Conservation (phyloP, 306 rosid species). For the Rosa multiflora region DNA sequence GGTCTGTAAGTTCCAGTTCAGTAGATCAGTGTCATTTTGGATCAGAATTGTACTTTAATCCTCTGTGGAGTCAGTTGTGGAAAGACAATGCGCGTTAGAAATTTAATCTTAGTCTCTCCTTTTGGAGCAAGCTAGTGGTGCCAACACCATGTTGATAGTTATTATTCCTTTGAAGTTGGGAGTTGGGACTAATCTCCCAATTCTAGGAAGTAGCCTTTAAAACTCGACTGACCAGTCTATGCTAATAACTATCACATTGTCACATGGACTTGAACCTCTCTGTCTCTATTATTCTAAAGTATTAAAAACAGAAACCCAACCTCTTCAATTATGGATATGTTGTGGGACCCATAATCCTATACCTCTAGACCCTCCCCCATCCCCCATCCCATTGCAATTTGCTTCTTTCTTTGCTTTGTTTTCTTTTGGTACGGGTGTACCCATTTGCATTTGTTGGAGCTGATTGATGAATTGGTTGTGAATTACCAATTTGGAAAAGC, state of each 20-base stretch:
- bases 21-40: neutral
- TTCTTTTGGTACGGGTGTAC: neutral
- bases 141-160: neutral
- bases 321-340: neutral
- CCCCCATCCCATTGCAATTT: neutral
- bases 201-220: neutral
- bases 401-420: neutral
- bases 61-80: neutral
- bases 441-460: conserved; percentile 6
- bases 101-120: neutral
- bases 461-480: neutral
- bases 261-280: conserved; percentile 1
- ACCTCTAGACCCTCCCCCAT: neutral
- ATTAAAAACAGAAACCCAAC: too few relatives aligned
- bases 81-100: neutral
- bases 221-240: neutral
- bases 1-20: neutral
- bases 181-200: neutral
- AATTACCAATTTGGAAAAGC: neutral
- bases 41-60: neutral
- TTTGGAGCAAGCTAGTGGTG: neutral
- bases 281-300: neutral
- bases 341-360: conserved; percentile 3
- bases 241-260: neutral
- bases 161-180: neutral